Percentiles rank a stretch among this genome's conserved stretches.
phyloP scores from a whole-genome alignment of 345 rosid species.

The Eucalyptus sp. region DNA sequence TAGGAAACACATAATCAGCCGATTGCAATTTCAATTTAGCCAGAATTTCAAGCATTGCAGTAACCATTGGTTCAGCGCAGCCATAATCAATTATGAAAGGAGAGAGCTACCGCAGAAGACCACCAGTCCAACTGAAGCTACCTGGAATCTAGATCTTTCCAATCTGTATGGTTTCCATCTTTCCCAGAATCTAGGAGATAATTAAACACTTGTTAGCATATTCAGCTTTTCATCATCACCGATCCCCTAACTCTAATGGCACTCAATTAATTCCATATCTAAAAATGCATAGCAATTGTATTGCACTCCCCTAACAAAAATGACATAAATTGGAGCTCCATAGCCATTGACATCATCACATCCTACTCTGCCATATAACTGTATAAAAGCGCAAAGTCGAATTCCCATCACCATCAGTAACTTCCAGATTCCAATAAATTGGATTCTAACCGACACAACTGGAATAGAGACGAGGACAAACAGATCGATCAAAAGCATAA shows the following conservation, averaged over 20 bases:
- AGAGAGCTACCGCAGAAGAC: not conserved
- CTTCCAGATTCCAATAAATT: too few species aligned
- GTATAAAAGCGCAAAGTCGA: too few species aligned
- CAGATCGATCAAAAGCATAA: not conserved
- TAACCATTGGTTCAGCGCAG: not conserved
- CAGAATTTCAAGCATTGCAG: not conserved
- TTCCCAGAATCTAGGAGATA: not conserved
- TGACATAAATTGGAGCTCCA: not conserved
- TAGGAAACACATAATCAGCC: not conserved
- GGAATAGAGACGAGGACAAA: not conserved
- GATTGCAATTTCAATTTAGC: not conserved
- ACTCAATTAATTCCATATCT: not conserved
- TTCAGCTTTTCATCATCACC: not conserved
- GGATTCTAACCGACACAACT: too few species aligned
- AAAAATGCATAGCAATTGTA: not conserved
- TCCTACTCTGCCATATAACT: too few species aligned
- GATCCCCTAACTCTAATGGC: not conserved
- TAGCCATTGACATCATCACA: not conserved
- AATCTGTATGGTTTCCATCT: too few species aligned
- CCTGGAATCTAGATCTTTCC: not conserved
- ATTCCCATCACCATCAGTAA: too few species aligned
- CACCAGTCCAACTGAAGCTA: not conserved
- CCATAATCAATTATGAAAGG: not conserved
- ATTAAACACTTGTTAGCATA: not conserved
- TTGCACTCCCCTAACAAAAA: not conserved